These are phyloP conservation scores for Colletotrichum sp. DNA, from an alignment of 2,329 filamentous ascomycete genomes.

Conservation along the genomic window DNA sequence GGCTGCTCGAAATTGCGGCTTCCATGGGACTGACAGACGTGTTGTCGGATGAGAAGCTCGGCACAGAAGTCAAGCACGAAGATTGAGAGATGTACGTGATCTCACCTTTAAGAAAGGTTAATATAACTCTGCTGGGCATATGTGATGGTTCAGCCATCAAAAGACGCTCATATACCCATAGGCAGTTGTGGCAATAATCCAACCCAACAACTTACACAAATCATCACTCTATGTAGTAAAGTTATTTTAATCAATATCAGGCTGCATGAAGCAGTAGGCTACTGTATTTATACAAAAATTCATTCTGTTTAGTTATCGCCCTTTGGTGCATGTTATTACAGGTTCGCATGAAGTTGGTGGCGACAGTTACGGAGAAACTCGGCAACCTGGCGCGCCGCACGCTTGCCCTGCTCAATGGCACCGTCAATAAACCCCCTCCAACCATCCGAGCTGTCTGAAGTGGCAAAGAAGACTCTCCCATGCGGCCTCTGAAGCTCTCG, in stretches of 20 bases:
- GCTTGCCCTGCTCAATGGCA: background rate
- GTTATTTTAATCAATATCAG: background rate
- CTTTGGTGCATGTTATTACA: background rate
- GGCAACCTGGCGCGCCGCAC: background rate
- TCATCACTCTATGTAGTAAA: background rate
- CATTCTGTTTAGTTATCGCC: background rate
- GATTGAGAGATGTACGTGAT: background rate
- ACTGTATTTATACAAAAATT: background rate
- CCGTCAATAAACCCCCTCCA: background rate
- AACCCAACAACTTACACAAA: background rate
- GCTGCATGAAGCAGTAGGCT: background rate
- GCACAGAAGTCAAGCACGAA: background rate
- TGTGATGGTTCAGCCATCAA: background rate
- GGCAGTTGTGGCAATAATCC: background rate
- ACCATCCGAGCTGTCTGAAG: background rate
- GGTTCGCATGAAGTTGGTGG: background rate
- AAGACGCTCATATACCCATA: background rate
- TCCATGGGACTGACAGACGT: conserved; percentile 26
- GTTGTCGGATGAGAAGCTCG: conserved; percentile 15
- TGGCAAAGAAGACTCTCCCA: background rate
- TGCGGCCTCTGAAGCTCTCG: background rate
- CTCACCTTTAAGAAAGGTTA: background rate
- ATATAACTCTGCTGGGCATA: background rate
- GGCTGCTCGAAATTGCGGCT: conserved; percentile 28
- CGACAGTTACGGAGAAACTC: background rate